phyloP scores from a whole-genome alignment of 2,329 filamentous ascomycete genomes.

The Graphilbum ipis-grandicollis region DNA sequence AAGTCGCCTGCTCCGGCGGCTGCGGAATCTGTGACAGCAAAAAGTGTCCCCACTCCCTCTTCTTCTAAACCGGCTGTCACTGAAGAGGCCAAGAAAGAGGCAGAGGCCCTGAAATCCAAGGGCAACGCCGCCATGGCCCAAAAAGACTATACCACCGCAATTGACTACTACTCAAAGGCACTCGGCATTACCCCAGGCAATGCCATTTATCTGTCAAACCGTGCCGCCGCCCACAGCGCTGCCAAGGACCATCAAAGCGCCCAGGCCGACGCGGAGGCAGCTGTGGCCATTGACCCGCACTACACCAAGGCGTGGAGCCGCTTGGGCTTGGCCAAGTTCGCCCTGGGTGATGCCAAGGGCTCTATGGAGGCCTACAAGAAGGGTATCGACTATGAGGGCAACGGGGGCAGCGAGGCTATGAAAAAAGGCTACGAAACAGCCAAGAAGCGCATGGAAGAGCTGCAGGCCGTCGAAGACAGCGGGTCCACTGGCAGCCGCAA shows the following conservation, averaged over 20 bases:
- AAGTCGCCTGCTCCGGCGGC: conserved; percentile 18
- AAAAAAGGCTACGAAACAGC: conserved; percentile 93
- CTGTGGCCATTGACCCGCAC: conserved; percentile 69
- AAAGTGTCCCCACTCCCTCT: conserved; percentile 17
- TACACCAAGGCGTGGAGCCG: conserved; percentile 98
- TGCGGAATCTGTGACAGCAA: conserved; percentile 20
- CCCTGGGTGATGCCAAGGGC: conserved; percentile 76
- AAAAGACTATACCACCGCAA: conserved; percentile 73
- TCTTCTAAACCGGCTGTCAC: conserved; percentile 13
- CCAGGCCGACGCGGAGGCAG: conserved; percentile 75
- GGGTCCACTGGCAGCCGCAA: conserved; percentile 14
- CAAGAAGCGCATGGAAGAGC: conserved; percentile 70
- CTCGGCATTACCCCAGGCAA: conserved; percentile 68
- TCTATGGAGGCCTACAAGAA: conserved; percentile 88
- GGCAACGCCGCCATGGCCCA: conserved; percentile 91
- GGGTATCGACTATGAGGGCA: conserved; percentile 88
- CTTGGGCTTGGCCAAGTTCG: conserved; percentile 79
- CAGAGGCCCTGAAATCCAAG: conserved; percentile 73
- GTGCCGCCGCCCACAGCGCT: conserved; percentile 82
- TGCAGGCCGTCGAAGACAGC: conserved; percentile 34
- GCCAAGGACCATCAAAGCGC: conserved; percentile 71
- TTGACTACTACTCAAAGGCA: conserved; percentile 77
- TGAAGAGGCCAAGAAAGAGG: conserved; percentile 55
- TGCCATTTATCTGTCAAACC: conserved; percentile 94
- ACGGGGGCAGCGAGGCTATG: conserved; percentile 90